These are phyloP conservation scores for Alternaria consortialis DNA, from an alignment of 2,329 filamentous ascomycete genomes.

Conservation along the genomic window DNA sequence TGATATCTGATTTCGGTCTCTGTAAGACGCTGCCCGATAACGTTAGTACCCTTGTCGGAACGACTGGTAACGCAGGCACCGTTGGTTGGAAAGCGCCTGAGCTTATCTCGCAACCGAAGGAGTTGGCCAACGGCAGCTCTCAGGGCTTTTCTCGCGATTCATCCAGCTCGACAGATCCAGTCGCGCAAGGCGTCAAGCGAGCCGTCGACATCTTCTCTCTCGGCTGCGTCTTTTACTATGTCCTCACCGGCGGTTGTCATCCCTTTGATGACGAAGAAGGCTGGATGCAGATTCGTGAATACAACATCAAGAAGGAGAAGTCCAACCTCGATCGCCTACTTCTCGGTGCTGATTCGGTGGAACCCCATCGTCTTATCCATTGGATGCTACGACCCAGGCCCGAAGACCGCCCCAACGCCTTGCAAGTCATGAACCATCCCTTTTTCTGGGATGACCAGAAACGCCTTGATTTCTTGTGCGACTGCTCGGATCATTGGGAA, in stretches of 20 bases:
- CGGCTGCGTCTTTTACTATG: constrained; percentile 98
- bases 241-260: constrained; percentile 90
- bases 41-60: constrained; percentile 93
- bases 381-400: constrained; percentile 79
- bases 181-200: constrained; percentile 81
- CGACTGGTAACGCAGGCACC: constrained; percentile 92
- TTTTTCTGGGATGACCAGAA: constrained; percentile 97
- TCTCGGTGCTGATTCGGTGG: constrained; percentile 83
- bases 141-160: constrained; percentile 56
- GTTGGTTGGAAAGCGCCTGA: constrained; percentile 97
- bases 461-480: constrained; percentile 89
- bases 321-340: constrained; percentile 76
- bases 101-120: constrained; percentile 71
- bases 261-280: constrained; percentile 94
- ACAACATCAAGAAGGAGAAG: constrained; percentile 93
- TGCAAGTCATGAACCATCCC: constrained; percentile 86
- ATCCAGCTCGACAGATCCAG: constrained; percentile 51
- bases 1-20: constrained; percentile 97
- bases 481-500: constrained; percentile 96
- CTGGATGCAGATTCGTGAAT: constrained; percentile 84
- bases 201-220: constrained; percentile 98
- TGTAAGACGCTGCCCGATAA: constrained; percentile 97
- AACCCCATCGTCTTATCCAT: constrained; percentile 85
- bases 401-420: constrained; percentile 74
- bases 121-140: constrained; percentile 53